Evolutionary conservation across 2,329 filamentous ascomycete genomes (phyloP).

Genomic region (Alternaria viburni): DNA sequence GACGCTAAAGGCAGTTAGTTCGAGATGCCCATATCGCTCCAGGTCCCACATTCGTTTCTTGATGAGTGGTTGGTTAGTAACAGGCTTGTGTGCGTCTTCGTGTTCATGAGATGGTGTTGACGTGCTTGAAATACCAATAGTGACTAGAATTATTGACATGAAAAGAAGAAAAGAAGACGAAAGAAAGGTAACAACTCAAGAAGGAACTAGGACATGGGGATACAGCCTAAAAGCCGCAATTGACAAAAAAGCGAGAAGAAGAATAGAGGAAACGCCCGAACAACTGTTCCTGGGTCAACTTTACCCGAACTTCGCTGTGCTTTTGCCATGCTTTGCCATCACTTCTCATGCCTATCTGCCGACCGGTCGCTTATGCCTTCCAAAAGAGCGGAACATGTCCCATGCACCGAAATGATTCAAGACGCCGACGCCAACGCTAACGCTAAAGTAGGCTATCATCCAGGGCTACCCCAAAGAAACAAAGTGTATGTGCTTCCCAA

Average conservation of each 20-base stretch:
- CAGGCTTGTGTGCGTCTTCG: neutral
- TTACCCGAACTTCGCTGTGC: neutral
- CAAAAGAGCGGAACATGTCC: neutral
- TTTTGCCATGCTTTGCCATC: neutral
- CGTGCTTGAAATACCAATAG: neutral
- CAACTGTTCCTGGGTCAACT: neutral
- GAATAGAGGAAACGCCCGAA: neutral
- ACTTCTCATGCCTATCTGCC: neutral
- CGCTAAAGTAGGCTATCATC: slow-evolving; percentile 19
- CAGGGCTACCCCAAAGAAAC: slow-evolving; percentile 2
- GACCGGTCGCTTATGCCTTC: slow-evolving; percentile 1
- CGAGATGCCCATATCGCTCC: neutral
- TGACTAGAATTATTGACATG: neutral
- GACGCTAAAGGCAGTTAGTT: neutral
- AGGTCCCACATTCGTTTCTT: neutral
- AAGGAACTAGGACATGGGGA: neutral
- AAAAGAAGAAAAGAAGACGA: neutral
- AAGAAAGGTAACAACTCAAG: neutral
- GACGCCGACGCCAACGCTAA: slow-evolving; percentile 25
- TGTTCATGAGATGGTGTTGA: neutral
- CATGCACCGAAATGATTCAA: neutral
- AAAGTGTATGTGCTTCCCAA: slow-evolving; percentile 11
- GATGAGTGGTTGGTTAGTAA: neutral
- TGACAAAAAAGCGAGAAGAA: neutral
- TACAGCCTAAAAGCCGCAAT: neutral